Evolutionary conservation across 2,329 filamentous ascomycete genomes (phyloP), one percentile per base, ranked within the genome.

Genomic region (Exophiala lecanii-corni): DNA sequence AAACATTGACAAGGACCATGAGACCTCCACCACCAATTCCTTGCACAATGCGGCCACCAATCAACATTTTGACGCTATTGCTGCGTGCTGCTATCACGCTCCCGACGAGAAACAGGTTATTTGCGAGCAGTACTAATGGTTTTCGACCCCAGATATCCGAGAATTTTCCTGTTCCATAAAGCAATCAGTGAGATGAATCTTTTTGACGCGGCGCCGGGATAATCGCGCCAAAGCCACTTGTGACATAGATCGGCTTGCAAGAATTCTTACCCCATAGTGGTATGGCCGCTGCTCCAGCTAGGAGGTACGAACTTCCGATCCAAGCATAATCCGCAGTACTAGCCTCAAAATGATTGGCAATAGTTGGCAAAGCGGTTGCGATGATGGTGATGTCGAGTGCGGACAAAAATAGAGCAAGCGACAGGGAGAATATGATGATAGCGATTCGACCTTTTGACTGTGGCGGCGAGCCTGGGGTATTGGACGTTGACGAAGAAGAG

Each of bases 281-380:
- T 0, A 75, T 77, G 2, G 72, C 72, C 0, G 82, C 79, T 0
- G 82, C 79, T 55, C 78, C 78, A 9, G 79, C 81, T 6, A 89
- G 74, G 3, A 87, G 68, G 60, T 84, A 89, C 0, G 84, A 78
- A 19, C 75, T 79, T 1, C 84, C 84, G 48, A 89, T 83, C 86
- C 84, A 89, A 5, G 80, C 79, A 62, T 87, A 89, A 17, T 83
- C 84, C 9, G 75, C 68, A 2, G 77, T 77, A 5, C 82, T 84
- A 31, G 78, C 58, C 49, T 89, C 76, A 65, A 45, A 36, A 30
- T 38, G 23, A 13, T 5, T 32, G 1, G 42, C 20, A 9, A 62
- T 57, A 40, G 54, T 57, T 3, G 57, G 57, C 2, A 59, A 49
- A 10, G 58, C 55, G 9, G 55, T 59, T 2, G 56, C 50, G 39